These are phyloP conservation scores for Cryptococcus hybrid DNA, from an alignment of 1,284 basidiomycete species.

Conservation along the genomic window DNA sequence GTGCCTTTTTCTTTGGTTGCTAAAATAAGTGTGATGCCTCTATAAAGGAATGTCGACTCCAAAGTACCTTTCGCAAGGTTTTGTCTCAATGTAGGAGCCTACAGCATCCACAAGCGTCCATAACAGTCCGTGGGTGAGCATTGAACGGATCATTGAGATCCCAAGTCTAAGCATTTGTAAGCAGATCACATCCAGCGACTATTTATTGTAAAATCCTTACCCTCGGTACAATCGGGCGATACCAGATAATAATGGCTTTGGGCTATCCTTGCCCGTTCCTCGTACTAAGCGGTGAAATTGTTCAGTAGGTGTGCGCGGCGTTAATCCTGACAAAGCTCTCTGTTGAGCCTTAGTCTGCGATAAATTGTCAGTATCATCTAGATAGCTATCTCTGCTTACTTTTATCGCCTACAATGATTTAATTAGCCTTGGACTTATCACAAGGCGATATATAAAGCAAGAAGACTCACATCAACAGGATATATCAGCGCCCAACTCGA, in stretches of 20 bases:
- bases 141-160: constrained; percentile 48
- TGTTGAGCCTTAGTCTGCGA: constrained; percentile 48
- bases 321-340: constrained; percentile 41
- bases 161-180: constrained; percentile 31
- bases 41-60: no score
- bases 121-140: constrained; percentile 49
- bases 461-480: constrained; percentile 48
- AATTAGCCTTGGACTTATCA: neutral
- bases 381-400: constrained; percentile 10
- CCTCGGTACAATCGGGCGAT: constrained; percentile 46
- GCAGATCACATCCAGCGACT: neutral
- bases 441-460: no score
- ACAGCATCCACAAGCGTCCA: constrained; percentile 50
- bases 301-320: constrained; percentile 34
- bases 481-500: constrained; percentile 50
- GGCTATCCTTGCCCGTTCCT: constrained; percentile 40
- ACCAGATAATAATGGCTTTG: constrained; percentile 43
- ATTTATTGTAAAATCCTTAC: constrained; percentile 17
- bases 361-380: neutral
- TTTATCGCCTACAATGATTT: constrained; percentile 39
- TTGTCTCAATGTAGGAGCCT: constrained; percentile 42
- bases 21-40: no score
- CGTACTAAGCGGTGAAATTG: constrained; percentile 46
- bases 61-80: constrained; percentile 29
- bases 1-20: no score